Percentiles rank a stretch among this genome's conserved stretches.
These are phyloP conservation scores for Glonium stellatum DNA, from an alignment of 495 filamentous ascomycete species.

Conservation along the genomic window DNA sequence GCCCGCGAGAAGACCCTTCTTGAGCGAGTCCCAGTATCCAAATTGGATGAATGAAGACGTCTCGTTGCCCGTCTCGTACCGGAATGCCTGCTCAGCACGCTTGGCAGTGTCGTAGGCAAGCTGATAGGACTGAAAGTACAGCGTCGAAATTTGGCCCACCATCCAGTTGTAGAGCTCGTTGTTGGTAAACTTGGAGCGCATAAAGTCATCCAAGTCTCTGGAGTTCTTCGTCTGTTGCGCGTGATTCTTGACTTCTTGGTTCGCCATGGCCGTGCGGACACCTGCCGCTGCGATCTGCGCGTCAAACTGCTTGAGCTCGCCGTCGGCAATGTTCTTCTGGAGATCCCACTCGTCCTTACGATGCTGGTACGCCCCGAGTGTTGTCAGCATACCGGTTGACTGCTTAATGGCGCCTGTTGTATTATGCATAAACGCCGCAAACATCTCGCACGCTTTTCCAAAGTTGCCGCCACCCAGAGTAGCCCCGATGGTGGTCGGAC, in stretches of 20 bases:
- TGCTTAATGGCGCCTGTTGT: not conserved
- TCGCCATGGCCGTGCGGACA: constrained; percentile 10
- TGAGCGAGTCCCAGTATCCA: constrained; percentile 28
- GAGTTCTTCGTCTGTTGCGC: not conserved
- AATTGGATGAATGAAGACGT: constrained; percentile 2
- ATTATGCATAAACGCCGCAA: not conserved
- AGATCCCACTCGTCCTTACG: not conserved
- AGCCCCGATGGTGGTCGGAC: not conserved
- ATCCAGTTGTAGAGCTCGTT: constrained; percentile 14
- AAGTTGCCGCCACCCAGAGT: not conserved
- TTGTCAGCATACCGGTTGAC: not conserved
- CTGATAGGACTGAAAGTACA: constrained; percentile 1
- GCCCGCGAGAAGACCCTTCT: constrained; percentile 33
- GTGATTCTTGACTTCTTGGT: constrained; percentile 19
- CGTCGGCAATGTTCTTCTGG: not conserved
- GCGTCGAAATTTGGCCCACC: not conserved
- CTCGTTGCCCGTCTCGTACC: not conserved
- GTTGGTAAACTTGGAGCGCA: constrained; percentile 6
- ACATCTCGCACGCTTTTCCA: not conserved
- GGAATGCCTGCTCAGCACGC: constrained; percentile 1
- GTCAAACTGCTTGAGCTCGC: not conserved
- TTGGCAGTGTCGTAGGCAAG: constrained; percentile 3
- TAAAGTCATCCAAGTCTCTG: not conserved
- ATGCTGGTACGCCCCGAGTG: not conserved
- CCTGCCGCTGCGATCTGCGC: constrained; percentile 18